Evolutionary conservation across 306 rosid genomes (phyloP), one percentile per base, ranked within the genome.

Genomic region (Pachyrhizus erosus): DNA sequence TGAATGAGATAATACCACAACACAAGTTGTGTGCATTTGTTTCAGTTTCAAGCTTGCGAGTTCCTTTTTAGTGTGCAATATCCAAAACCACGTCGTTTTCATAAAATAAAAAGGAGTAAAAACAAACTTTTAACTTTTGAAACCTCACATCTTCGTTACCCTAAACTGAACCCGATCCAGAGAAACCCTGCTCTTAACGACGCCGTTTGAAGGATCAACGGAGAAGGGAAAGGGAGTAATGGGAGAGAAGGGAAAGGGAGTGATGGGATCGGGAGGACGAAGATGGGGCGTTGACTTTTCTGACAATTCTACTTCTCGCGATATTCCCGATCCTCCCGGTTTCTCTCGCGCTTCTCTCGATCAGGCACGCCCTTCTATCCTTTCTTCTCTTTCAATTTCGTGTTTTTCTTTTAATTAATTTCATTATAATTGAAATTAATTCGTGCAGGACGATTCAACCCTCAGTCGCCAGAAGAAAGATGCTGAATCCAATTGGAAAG

Each of bases 381-480:
- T 17, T 23, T 34, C 57, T 77, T 51, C 20, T 13, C 17, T 43
- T 15, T 57, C 23, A 13, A 76, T 29, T 49, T 31, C 5, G 10
- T n/a, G n/a, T n/a, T n/a, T n/a, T n/a, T 5, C 20, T 46, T 45
- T 7, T 11, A 57, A 58, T 24, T 24, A 11, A 24, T 0, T 24
- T 58, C 7, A 27, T 18, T 23, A 15, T 18, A 67, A n/a, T 37
- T 69, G 0, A 20, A 29, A 21, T 77, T 40, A 1, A 43, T 54
- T 26, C 60, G 11, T 49, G 18, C 43, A 92, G 94, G 99, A 93
- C n/a, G 99, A 96, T 89, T 91, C 98, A 0, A 37, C 98, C 27
- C 85, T 96, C n/a, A 93, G 90, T 75, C 97, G 97, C 80, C 98
- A 96, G 31, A 96, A 91, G 89, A 96, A 96, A 84, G 99, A 92